Evolutionary conservation across 1,139 yeast genomes (phyloP), one percentile per base, ranked within the genome.

Genomic region (Suhomyces terraborum): DNA sequence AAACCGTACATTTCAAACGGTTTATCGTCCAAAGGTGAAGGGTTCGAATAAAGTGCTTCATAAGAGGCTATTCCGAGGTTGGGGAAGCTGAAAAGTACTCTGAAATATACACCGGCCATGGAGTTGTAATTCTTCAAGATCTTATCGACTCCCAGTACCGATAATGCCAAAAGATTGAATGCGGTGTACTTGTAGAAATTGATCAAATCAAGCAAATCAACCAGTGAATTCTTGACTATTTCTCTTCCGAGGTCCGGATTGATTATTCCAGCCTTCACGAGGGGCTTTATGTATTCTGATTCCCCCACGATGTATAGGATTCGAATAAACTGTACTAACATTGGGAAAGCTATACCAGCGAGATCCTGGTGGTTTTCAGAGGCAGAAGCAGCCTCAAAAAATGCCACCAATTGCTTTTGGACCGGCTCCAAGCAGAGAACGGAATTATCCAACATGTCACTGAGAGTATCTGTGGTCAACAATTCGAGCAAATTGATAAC

Each of bases 141-240:
- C 9, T 19, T 21, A n/a, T 18, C n/a, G 14, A 20, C 13, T 3
- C 36, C 30, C 24, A 40, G 42, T 8, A 61, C 33, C 1, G 69
- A 54, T 16, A 60, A 38, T 1, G 52, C 33, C 13, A 61, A 49
- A 38, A 62, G 51, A 41, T 65, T 66, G 46, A 62, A 67, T 3
- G 69, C 71, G 4, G 60, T 47, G 43, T 55, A 69, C 35, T 58
- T 57, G 44, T 65, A 68, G 42, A 48, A 68, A 34, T 58, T 49
- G 8, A 62, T 52, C 21, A 67, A 40, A 19, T 56, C 58, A 5
- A 47, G 43, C 17, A 58, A 55, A 23, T 54, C 55, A 12, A 58
- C 48, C 1, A 50, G 32, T 4, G 45, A 32, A 6, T 47, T 42
- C 21, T 53, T 45, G 10, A 62, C 48, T 8, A 60, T 38, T 2